Percentiles rank a stretch among this genome's conserved stretches.
Evolutionary conservation across 768 basidiomycete genomes (phyloP).

Genomic region (Mycena haematopus): DNA sequence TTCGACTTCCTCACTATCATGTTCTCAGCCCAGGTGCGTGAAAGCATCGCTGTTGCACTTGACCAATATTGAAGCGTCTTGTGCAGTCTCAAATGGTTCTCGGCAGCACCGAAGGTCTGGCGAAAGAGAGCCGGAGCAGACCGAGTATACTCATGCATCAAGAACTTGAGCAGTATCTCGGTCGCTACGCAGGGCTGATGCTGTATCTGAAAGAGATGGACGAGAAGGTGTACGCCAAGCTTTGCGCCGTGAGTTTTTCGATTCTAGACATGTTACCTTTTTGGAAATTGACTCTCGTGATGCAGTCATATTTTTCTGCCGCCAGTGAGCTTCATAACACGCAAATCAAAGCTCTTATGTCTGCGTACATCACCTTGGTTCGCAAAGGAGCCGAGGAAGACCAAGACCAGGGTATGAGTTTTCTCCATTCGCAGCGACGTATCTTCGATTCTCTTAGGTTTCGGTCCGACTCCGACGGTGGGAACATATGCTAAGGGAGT

Average conservation of each 20-base stretch:
- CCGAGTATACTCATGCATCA: conserved; percentile 67
- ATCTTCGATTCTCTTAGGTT: conserved; percentile 44
- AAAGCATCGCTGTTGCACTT: conserved; percentile 1
- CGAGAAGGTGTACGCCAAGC: conserved; percentile 81
- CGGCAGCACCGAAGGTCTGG: conserved; percentile 65
- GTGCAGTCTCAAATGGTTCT: conserved; percentile 71
- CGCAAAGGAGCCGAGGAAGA: conserved; percentile 78
- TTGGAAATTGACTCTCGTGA: conserved; percentile 9
- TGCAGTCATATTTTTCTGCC: conserved; percentile 88
- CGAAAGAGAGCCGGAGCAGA: conserved; percentile 49
- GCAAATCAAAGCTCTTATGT: conserved; percentile 80
- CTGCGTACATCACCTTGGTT: conserved; percentile 61
- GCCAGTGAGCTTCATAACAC: conserved; percentile 80
- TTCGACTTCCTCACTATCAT: conserved; percentile 91
- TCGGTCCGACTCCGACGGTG: conserved; percentile 48
- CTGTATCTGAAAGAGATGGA: conserved; percentile 98
- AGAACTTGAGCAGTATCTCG: conserved; percentile 81
- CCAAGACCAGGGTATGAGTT: conserved; percentile 65
- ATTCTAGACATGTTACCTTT: not conserved
- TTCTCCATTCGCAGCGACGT: not conserved
- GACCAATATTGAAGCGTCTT: not conserved
- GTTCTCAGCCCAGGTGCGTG: conserved; percentile 84
- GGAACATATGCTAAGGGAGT: conserved; percentile 52
- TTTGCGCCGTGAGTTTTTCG: conserved; percentile 77
- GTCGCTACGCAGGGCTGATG: conserved; percentile 87